Base-by-base conservation (phyloP, 2,329 filamentous ascomycete genomes). In the Hortaea sp. region DNA sequence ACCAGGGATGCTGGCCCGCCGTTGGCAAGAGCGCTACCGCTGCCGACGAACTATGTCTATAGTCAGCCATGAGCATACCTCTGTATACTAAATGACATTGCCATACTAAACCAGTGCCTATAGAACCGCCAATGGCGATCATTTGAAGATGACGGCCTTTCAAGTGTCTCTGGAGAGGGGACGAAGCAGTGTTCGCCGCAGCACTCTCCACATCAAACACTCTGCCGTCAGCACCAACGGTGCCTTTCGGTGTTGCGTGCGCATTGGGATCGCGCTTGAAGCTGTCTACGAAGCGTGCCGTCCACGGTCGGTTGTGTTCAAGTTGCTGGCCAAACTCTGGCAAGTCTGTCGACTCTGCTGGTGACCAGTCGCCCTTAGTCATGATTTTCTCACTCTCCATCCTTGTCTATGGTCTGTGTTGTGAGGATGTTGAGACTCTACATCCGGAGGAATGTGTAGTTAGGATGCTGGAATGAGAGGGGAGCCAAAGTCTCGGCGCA, bases 121-220 rank as follows among this genome's bases (percentile, higher is more conserved):
- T 95, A 7, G 85, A 90, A 39, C 89, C 89, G 57, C 88, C 88
- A 55, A 95, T 94, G 10, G 89, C 89, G 72, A 95, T 95, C 89
- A 95, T 95, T 69, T 95, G 88, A 61, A 95, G 63, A 71, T 95
- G 89, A 37, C 88, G 76, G 13, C 81, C 80, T 67, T 92, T 92
- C 55, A 94, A 69, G 29, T 42, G 45, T 40, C 88, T 76, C 43
- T 84, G 79, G 43, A 97, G 73, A 6, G 84, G 80, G 40, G 85
- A 83, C 53, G 82, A 76, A 4, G 86, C 84, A 1, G 87, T 89
- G 39, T 73, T 74, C 11, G 68, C 64, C 1, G 74, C 76, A 1
- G 78, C 78, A 45, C 63, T 63, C 60, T 88, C 82, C 53, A 87
- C 68, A 60, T 86, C 74, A 60, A 77, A 81, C 10, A 72, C 70